A percentile compares a stretch with the other conserved stretches of the same genome.
Conservation (phyloP, 2,329 filamentous ascomycete genomes). For the Aspergillus luchuensis region DNA sequence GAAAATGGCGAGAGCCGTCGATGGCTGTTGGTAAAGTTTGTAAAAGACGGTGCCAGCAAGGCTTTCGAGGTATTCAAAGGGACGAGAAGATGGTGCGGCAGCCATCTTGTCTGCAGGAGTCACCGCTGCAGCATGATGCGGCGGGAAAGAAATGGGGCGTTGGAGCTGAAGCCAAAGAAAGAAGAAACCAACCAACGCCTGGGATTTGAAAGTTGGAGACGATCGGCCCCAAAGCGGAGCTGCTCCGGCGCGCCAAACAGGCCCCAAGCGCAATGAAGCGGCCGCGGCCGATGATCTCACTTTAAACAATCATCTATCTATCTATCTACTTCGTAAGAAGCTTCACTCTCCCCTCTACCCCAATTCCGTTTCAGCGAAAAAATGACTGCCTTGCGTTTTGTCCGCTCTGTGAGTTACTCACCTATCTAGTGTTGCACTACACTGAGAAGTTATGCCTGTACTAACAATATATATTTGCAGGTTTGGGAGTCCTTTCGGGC, state of each 20-base stretch:
- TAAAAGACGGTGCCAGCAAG: conserved; percentile 86
- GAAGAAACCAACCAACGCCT: conserved; percentile 6
- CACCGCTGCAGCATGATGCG: conserved; percentile 32
- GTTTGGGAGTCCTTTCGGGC: conserved; percentile 83
- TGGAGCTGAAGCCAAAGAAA: not conserved
- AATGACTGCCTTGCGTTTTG: conserved; percentile 63
- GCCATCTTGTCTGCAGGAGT: conserved; percentile 49
- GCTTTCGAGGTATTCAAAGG: conserved; percentile 89
- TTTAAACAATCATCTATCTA: not conserved
- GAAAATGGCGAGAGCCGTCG: conserved; percentile 92
- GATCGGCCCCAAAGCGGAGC: not conserved
- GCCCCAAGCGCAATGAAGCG: conserved; percentile 33
- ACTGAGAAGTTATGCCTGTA: not conserved
- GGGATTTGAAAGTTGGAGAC: not conserved
- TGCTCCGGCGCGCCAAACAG: conserved; percentile 33
- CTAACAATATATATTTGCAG: conserved; percentile 49
- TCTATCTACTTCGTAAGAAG: no score
- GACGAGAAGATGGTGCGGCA: conserved; percentile 57
- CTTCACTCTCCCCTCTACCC: not conserved
- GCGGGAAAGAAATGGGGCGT: conserved; percentile 12
- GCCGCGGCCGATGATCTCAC: conserved; percentile 26
- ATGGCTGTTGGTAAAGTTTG: conserved; percentile 92
- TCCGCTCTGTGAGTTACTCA: conserved; percentile 59
- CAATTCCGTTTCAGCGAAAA: conserved; percentile 10
- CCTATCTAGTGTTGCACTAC: not conserved